Percentiles rank a stretch among this genome's conserved stretches.
phyloP scores from a whole-genome alignment of 148 eudicot species.

The Rhododendron williamsianum region DNA sequence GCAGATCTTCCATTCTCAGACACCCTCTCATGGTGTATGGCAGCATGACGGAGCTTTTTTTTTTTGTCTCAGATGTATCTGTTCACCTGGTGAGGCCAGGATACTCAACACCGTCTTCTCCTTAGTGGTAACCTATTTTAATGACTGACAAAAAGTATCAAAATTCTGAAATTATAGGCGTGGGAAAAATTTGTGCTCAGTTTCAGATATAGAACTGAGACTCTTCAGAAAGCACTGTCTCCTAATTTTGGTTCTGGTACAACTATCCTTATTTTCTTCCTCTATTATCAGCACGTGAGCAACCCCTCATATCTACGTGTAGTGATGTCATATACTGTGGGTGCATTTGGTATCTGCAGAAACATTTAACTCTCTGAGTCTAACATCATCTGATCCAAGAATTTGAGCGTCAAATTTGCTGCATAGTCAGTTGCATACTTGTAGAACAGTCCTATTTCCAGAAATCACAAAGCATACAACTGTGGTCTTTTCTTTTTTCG shows the following conservation, averaged over 20 bases:
- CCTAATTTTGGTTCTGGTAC: neutral
- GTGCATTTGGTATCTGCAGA: neutral
- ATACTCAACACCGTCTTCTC: constrained; percentile 8
- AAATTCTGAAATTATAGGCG: constrained; percentile 4
- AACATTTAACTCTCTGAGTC: neutral
- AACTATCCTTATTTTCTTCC: neutral
- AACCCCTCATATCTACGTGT: neutral
- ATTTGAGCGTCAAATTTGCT: neutral
- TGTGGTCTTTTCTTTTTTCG: neutral
- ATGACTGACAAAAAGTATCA: neutral
- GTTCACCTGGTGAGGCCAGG: constrained; percentile 10
- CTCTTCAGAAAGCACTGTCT: neutral
- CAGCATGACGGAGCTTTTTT: neutral
- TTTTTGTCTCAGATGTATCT: neutral
- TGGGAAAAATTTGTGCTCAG: constrained; percentile 2
- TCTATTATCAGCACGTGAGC: neutral
- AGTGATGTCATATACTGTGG: neutral
- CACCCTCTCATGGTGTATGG: neutral
- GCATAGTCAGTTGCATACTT: neutral
- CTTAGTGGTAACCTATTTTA: neutral
- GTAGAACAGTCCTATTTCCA: neutral
- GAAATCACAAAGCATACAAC: neutral
- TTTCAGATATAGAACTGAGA: neutral
- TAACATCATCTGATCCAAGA: constrained; percentile 12
- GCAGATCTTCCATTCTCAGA: neutral